Evolutionary conservation across 2,329 filamentous ascomycete species (phyloP).

Genomic region (Fusarium siculi): DNA sequence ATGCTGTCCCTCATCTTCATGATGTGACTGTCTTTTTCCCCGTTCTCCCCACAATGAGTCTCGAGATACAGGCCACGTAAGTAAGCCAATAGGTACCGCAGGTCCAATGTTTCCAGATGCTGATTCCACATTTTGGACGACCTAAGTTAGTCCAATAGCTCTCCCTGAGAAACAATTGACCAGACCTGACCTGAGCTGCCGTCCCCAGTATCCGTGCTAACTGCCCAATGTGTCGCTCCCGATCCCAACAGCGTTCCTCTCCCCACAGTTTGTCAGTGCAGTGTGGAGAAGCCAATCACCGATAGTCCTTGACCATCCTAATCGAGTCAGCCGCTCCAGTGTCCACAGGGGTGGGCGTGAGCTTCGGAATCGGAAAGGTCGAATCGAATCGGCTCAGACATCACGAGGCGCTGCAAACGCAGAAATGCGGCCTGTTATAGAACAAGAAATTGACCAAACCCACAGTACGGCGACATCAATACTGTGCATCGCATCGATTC

Average conservation of each 20-base stretch:
- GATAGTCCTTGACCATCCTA: slow-evolving; percentile 5
- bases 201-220: slow-evolving; percentile 20
- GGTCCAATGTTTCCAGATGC: neutral
- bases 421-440: slow-evolving; percentile 37
- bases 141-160: neutral
- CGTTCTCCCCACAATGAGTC: slow-evolving; percentile 12
- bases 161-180: slow-evolving; percentile 3
- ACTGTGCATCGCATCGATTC: neutral
- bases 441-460: neutral
- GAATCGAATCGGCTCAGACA: slow-evolving; percentile 22
- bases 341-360: slow-evolving; percentile 22
- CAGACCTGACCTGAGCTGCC: slow-evolving; percentile 30
- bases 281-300: slow-evolving; percentile 45
- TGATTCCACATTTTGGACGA: neutral
- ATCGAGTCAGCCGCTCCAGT: slow-evolving; percentile 35
- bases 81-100: neutral
- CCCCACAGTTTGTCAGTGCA: slow-evolving; percentile 41
- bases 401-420: slow-evolving; percentile 42
- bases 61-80: neutral
- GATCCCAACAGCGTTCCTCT: slow-evolving; percentile 8
- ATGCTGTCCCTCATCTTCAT: slow-evolving; percentile 20
- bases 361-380: slow-evolving; percentile 20
- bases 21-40: neutral
- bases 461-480: neutral
- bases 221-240: neutral